Evolutionary conservation across 2,329 filamentous ascomycete species (phyloP).

Genomic region (Furcasterigmium furcatum): DNA sequence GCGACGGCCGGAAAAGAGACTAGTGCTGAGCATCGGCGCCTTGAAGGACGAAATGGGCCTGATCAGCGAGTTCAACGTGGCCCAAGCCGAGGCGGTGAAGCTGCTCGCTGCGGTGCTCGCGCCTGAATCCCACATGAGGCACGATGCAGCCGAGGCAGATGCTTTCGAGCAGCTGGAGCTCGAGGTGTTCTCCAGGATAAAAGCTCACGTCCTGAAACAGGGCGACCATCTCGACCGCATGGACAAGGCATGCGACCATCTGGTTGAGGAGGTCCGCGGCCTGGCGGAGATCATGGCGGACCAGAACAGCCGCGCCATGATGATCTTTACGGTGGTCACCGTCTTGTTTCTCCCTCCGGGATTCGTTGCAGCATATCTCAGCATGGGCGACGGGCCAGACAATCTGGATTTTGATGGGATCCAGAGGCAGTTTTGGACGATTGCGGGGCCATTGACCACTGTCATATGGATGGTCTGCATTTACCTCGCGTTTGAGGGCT

Average conservation of each 20-base stretch:
- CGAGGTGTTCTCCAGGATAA: neutral
- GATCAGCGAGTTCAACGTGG: slow-evolving; percentile 3
- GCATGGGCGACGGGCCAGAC: slow-evolving; percentile 20
- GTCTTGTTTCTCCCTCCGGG: slow-evolving; percentile 25
- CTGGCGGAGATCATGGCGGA: slow-evolving; percentile 15
- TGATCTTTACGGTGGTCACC: slow-evolving; percentile 25
- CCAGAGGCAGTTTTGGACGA: slow-evolving; percentile 11
- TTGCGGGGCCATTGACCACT: slow-evolving; percentile 7
- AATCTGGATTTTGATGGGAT: slow-evolving; percentile 5
- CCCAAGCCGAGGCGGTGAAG: slow-evolving; percentile 1
- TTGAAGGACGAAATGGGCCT: slow-evolving; percentile 6
- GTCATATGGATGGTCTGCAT: slow-evolving; percentile 6
- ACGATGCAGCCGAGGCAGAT: neutral
- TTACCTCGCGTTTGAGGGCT: neutral
- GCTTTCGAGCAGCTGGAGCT: slow-evolving; percentile 1
- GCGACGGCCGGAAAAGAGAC: slow-evolving; percentile 5
- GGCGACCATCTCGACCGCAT: neutral
- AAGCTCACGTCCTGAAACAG: slow-evolving; percentile 4
- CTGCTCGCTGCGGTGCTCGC: neutral
- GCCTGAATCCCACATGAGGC: slow-evolving; percentile 3
- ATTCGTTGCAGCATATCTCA: slow-evolving; percentile 25
- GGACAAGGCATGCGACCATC: neutral
- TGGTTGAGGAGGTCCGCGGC: slow-evolving; percentile 3
- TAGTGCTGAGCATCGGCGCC: slow-evolving; percentile 1
- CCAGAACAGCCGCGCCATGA: slow-evolving; percentile 20